These are phyloP conservation scores for Eucalyptus coolabah DNA, from an alignment of 345 rosid genomes.

Conservation along the genomic window DNA sequence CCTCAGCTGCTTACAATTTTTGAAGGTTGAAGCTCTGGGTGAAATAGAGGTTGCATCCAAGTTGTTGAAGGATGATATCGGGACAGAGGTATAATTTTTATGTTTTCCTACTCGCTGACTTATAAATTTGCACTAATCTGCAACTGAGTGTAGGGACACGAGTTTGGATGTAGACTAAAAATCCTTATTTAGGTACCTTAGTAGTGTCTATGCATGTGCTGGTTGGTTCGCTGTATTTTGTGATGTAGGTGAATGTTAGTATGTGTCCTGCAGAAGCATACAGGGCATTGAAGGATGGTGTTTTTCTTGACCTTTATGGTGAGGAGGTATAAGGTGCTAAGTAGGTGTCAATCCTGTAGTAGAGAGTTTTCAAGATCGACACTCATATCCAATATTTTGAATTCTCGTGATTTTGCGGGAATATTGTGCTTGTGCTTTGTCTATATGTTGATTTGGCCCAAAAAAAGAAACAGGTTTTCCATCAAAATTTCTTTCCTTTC, in stretches of 20 bases:
- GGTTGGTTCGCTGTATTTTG: not conserved
- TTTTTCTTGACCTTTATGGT: not conserved
- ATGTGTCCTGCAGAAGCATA: not conserved
- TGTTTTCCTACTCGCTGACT: not conserved
- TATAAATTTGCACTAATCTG: not conserved
- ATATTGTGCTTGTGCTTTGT: not conserved
- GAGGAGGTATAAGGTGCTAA: not conserved
- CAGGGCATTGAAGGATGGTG: not conserved
- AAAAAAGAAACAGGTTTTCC: not conserved
- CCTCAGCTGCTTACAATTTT: slow-evolving; percentile 1
- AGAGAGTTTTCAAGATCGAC: not conserved
- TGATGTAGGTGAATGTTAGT: not conserved
- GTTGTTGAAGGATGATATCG: slow-evolving; percentile 39
- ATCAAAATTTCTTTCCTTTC: not conserved
- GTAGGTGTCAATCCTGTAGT: not conserved
- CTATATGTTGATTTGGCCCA: not conserved
- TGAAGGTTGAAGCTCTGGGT: slow-evolving; percentile 83
- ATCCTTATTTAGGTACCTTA: not conserved
- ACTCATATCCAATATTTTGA: not conserved
- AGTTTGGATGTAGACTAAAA: not conserved
- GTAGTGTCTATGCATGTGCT: not conserved
- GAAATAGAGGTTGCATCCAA: slow-evolving; percentile 85
- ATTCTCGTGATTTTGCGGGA: too few relatives aligned
- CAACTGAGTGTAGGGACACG: not conserved
- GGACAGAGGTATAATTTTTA: slow-evolving; percentile 32